Evolutionary conservation across 805 yeast species (phyloP), one percentile per base, ranked within the genome.

Genomic region (Cyberlindnera mrakii): DNA sequence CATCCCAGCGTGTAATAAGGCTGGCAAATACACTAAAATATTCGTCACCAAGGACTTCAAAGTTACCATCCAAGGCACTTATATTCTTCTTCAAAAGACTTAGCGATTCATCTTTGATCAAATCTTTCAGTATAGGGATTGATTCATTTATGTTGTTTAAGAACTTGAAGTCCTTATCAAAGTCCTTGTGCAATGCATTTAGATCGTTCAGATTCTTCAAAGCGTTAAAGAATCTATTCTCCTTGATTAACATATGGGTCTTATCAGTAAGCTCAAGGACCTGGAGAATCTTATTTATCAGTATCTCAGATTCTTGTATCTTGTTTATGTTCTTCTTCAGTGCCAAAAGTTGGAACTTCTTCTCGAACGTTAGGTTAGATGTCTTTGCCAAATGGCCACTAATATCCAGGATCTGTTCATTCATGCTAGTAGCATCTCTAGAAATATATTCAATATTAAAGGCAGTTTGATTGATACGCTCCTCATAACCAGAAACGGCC

Each of bases 251-350:
- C 33, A 85, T 90, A 58, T 88, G 87, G 39, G 89, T 85, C 55
- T 81, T 85, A 63, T 89, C 90, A 14, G 95, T 85, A 52, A 85
- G 74, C 56, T 90, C 96, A 43, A 91, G 70, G 9, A 90, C 90
- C 50, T 84, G 88, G 19, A 90, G 68, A 51, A 95, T 84, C 39
- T 80, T 72, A 42, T 75, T 78, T 30, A 91, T 76, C 17, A 87
- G 78, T 33, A 75, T 71, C 7, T 76, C 76, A 0, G 96, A 82
- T 51, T 85, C 87, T 41, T 77, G 75, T 47, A 91, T 81, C 58
- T 85, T 85, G 40, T 67, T 66, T 15, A 79, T 71, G 6, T 83
- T 75, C 50, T 80, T 81, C 52, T 82, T 83, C 46, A 78, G 68
- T 41, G 77, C 78, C 19, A 85, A 66, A 38, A 77, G 70, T 34